Base-by-base conservation (phyloP, 305 asterid genomes). In the Solanum hybrid region DNA sequence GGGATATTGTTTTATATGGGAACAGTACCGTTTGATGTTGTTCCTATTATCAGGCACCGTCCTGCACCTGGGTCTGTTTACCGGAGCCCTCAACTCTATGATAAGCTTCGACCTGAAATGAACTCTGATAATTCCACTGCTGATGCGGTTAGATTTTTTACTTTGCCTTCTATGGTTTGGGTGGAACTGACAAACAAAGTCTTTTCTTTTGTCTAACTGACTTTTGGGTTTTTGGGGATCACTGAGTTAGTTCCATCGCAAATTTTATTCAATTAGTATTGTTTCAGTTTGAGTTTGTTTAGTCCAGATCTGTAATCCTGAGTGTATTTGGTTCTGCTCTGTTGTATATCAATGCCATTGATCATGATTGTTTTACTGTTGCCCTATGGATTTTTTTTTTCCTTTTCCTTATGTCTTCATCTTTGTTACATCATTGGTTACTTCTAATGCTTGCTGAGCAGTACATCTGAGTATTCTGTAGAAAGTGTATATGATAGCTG, bases 1-100 rank as follows among this genome's bases (percentile, higher is more conserved):
- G 96, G 95, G 13, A 95, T 97, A 97, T 82, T 97, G 91, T 95
- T 96, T 82, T 97, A 96, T 90, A 96, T 97, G 98, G 99, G 99
- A 6, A 96, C 98, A 83, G 97, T 97, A 87, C 94, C 98, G 89
- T 95, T 97, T 89, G 98, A 97, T 92, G 96, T 91, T 34, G 97
- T 92, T 12, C 97, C 98, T 10, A 93, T 89, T 1, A 92, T 94
- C 51, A 90, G 87, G 32, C 96, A 92, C 79, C 93, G 94, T 86
- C 89, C 92, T 29, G 92, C 97, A 14, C 95, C 97, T 5, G 99
- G 99, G 10, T 95, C 99, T 34, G 91, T 97, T 38, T 97, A 97
- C 86, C 93, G 97, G 84, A 96, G 98, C 94, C 98, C 98, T 1
- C 96, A 95, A 91, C 90, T 97, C 22, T 97, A 94, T 78, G 93